Evolutionary conservation across 2,329 filamentous ascomycete species (phyloP), one percentile per base, ranked within the genome.

Genomic region (Exutisphaerella laricina): DNA sequence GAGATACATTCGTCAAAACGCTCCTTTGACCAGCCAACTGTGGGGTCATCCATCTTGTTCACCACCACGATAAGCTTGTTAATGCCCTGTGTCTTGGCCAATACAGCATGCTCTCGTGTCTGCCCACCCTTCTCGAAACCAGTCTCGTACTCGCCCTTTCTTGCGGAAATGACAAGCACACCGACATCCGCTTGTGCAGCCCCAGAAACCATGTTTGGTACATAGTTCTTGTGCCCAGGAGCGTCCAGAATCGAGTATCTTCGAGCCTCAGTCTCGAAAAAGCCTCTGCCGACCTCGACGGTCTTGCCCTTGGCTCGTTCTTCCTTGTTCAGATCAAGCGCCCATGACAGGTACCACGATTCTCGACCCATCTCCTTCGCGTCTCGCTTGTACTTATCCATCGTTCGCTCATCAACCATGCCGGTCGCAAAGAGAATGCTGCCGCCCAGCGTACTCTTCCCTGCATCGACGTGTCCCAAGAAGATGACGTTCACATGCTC

Each of bases 11-110:
- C 92, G 60, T 87, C 82, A 72, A 88, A 98, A 43, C 92, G 83
- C 29, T 86, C 85, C 58, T 96, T 80, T 41, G 85, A 92, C 94
- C 94, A 98, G 61, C 95, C 80, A 39, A 98, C 94, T 2, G 92
- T 98, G 8, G 84, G 74, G 64, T 98, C 92, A 63, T 98, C 92
- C 94, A 98, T 98, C 77, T 98, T 98, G 79, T 98, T 98, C 64
- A 96, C 89, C 40, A 78, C 92, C 21, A 98, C 83, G 33, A 97
- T 75, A 43, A 98, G 77, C 71, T 96, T 96, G 76, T 94, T 94
- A 47, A 98, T 92, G 69, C 92, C 92, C 65, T 95, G 90, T 1
- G 94, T 98, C 72, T 97, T 95, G 56, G 94, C 94, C 63, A 98
- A 77, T 74, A 98, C 88, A 43, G 94, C 92, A 69, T 97, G 90